Base-by-base conservation (phyloP, 1,139 yeast genomes). In the Zygoascus sp. region DNA sequence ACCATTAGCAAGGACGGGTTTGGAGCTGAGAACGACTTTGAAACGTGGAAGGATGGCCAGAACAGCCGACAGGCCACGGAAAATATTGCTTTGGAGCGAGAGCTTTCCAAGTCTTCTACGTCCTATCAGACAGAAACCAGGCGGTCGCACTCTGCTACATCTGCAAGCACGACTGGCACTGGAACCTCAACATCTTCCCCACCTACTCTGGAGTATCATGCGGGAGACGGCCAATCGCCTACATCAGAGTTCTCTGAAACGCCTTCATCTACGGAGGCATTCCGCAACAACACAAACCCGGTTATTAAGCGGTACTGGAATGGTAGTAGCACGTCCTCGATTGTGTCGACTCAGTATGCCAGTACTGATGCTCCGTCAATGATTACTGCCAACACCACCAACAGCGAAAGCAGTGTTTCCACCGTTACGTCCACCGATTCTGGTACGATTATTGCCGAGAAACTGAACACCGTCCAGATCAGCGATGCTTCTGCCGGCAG, bases 211-310 rank as follows among this genome's bases (percentile, higher is more conserved):
- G 53, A 48, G 28, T 49, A 46, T 25, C 50, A 32, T 15, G 51
- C 42, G 11, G 47, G 40, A 11, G 53, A 48, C n/a, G 58, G 52
- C 8, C 39, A 21, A 8, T 54, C 58, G 13, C 57, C 58, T 9
- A 47, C 45, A 13, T 49, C 56, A 5, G 59, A 56, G 41, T 51
- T 49, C 21, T 51, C 49, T 6, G 58, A 53, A 39, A 49, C 54
- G 21, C 55, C 50, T 5, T 30, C 36, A 13, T 20, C 43, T 3
- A 25, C 16, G 41, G 20, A 23, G 15, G n/a, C 25, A 13, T 25
- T 15, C 15, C 21, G 41, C 6, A 23, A 38, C 15, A 20, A 17
- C n/a, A 11, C 9, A n/a, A 10, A 39, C 16, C 42, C 42, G 3
- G 25, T 42, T 20, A 35, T 42, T 19, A 42, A 27, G 21, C 22